phyloP scores from a whole-genome alignment of 306 rosid genomes.

The Canavalia ensiformis region DNA sequence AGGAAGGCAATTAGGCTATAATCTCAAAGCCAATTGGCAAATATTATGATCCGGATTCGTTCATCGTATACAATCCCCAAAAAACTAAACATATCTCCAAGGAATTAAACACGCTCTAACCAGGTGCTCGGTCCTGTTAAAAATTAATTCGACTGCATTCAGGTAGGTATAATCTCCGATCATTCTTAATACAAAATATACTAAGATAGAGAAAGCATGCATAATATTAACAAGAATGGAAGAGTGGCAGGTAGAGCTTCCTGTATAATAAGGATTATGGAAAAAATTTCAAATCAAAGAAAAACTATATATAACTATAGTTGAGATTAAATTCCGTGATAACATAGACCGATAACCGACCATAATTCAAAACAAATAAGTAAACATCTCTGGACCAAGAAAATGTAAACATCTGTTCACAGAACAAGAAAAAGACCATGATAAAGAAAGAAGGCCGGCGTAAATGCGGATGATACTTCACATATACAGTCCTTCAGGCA shows the following conservation, averaged over 20 bases:
- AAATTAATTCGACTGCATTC: neutral
- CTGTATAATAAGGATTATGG: neutral
- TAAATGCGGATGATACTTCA: conserved; percentile 53
- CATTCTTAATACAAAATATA: no score
- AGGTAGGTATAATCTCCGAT: no score
- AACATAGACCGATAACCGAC: conserved; percentile 18
- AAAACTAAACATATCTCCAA: neutral
- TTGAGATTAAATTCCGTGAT: conserved; percentile 32
- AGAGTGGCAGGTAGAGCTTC: neutral
- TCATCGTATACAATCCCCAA: neutral
- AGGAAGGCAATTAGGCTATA: neutral
- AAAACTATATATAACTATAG: conserved; percentile 16
- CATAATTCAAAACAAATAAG: conserved; percentile 31
- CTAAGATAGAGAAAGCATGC: neutral
- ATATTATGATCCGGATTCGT: neutral
- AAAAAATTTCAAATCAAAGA: conserved; percentile 1
- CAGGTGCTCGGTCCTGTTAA: neutral
- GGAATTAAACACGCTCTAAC: neutral
- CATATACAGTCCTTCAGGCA: conserved; percentile 98
- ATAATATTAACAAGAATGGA: neutral
- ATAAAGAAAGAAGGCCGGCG: neutral
- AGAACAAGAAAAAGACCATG: conserved; percentile 12
- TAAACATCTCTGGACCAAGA: neutral
- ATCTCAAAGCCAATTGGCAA: neutral
- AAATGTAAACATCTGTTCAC: conserved; percentile 12